A percentile compares a stretch with the other conserved stretches of the same genome.
Evolutionary conservation across 1,139 yeast species (phyloP).

Genomic region (Debaryomyces subglobosus): DNA sequence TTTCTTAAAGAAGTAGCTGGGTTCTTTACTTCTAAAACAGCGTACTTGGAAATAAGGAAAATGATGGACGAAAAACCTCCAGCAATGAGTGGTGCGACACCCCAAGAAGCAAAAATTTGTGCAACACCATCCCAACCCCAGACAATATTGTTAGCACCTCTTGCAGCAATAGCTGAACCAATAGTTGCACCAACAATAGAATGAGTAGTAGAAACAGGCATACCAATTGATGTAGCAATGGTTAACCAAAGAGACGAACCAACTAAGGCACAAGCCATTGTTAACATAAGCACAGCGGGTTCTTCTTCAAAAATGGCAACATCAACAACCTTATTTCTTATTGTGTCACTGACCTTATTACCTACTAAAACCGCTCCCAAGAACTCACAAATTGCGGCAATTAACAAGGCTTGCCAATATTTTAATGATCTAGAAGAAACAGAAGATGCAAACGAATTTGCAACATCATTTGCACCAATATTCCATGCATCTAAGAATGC

Average conservation of each 20-base stretch:
- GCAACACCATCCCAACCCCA: conserved; percentile 83
- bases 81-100: conserved; percentile 75
- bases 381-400: conserved; percentile 71
- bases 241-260: conserved; percentile 79
- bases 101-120: conserved; percentile 80
- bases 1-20: conserved; percentile 46
- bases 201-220: conserved; percentile 82
- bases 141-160: conserved; percentile 54
- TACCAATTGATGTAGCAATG: conserved; percentile 65
- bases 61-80: conserved; percentile 63
- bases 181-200: conserved; percentile 78
- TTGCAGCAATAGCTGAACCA: conserved; percentile 77
- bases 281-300: conserved; percentile 73
- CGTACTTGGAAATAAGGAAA: conserved; percentile 61
- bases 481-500: conserved; percentile 83
- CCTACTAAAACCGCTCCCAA: conserved; percentile 78
- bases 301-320: conserved; percentile 49
- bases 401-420: conserved; percentile 74
- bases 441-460: conserved; percentile 78
- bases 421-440: conserved; percentile 69
- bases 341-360: conserved; percentile 69
- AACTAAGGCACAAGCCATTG: conserved; percentile 75
- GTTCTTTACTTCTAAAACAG: conserved; percentile 62
- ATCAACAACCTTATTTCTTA: conserved; percentile 63
- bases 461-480: conserved; percentile 84